Base-by-base conservation (phyloP, 768 basidiomycete genomes). In the Suillus occidentalis region DNA sequence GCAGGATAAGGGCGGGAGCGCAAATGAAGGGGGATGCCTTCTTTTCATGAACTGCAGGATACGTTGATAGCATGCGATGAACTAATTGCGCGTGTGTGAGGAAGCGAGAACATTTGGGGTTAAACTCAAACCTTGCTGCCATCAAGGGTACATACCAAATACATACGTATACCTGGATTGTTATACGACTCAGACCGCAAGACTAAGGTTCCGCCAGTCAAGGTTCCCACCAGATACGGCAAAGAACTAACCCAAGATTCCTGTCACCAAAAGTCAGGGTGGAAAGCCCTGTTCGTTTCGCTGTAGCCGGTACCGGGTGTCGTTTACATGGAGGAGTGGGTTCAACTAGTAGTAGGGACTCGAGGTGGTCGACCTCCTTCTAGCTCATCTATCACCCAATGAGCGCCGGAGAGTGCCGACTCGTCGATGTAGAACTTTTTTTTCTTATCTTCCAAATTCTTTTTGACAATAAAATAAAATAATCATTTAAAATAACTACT, bases 231-330 rank as follows among this genome's bases (percentile, higher is more conserved):
- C 36, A 18, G 25, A 58, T 58, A 40, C 57, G 57, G 57, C 37
- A 58, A 34, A 58, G 56, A 39, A 14, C 56, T 39, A 58, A 58
- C 57, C 57, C 39, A 40, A 42, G 58, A 40, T 59, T 59, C 40
- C 58, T 59, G 40, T 59, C 40, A 59, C 58, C 20, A 25, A 22
- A 22, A 58, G 58, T 59, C 58, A 59, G 58, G 58, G 58, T 59
- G 58, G 25, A 13, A 9, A 16, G 16, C 13, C 6, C 31, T 59
- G 40, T 59, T 59, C 53, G 47, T 53, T 53, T 53, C 60, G 45
- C 55, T 42, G 14, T 65, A 66, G 31, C 65, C 75, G 75, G 75
- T 75, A 67, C 75, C 75, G 61, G 49, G 34, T 36, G 34, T 36
- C 34, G 34, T 36, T 36, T 36, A 7, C 34, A 36, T 36, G 34